Percentiles rank a stretch among this genome's conserved stretches.
Conservation (phyloP, 352 stramenopile genomes). For the Pythium dissotocum region DNA sequence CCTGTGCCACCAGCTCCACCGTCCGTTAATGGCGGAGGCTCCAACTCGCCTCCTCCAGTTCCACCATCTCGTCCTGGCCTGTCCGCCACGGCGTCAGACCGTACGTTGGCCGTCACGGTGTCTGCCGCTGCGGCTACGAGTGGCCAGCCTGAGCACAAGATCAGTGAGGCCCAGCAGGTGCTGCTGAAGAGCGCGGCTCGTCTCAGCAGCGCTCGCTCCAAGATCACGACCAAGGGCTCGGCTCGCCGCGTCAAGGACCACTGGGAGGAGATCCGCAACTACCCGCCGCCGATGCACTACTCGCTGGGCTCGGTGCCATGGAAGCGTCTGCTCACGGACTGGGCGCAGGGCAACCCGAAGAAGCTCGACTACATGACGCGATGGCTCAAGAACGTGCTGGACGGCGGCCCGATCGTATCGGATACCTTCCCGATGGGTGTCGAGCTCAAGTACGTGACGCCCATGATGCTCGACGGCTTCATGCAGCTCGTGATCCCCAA, state of each 20-base stretch:
- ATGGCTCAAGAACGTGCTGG: slow-evolving; percentile 89
- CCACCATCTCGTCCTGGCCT: slow-evolving; percentile 10
- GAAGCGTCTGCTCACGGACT: slow-evolving; percentile 86
- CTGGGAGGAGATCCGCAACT: slow-evolving; percentile 90
- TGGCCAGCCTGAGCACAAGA: slow-evolving; percentile 48
- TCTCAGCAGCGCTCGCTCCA: slow-evolving; percentile 65
- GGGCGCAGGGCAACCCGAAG: slow-evolving; percentile 87
- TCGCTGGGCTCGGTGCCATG: slow-evolving; percentile 79
- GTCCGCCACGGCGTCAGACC: slow-evolving; percentile 32
- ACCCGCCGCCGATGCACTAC: slow-evolving; percentile 80
- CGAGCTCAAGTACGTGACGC: slow-evolving; percentile 88
- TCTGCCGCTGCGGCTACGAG: slow-evolving; percentile 18
- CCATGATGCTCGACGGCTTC: slow-evolving; percentile 90
- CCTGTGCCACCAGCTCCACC: not conserved
- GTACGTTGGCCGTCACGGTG: slow-evolving; percentile 10
- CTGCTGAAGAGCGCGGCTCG: slow-evolving; percentile 70
- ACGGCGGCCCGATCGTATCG: slow-evolving; percentile 82
- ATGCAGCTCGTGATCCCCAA: slow-evolving; percentile 90
- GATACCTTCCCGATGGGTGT: slow-evolving; percentile 87
- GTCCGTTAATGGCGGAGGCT: slow-evolving; percentile 20
- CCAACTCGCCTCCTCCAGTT: slow-evolving; percentile 1
- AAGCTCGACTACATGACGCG: slow-evolving; percentile 91
- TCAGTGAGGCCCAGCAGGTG: slow-evolving; percentile 62
- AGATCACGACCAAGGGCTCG: slow-evolving; percentile 73
- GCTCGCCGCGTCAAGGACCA: slow-evolving; percentile 84